Conservation (phyloP, 2,329 filamentous ascomycete genomes). For the Alternaria brassicicola region DNA sequence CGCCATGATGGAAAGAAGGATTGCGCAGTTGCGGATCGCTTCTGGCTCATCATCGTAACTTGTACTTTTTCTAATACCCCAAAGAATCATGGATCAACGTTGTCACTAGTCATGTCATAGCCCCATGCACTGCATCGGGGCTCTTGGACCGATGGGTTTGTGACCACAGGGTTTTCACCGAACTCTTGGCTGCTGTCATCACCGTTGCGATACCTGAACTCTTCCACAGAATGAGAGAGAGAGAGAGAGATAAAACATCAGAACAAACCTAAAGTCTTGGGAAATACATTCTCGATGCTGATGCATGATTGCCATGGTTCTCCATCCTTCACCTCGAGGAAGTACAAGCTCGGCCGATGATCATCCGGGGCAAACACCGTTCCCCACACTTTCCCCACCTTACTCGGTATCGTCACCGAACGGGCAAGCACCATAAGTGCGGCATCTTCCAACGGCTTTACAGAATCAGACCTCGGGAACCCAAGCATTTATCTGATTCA, state of each 20-base stretch:
- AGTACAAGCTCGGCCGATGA: slow-evolving; percentile 5
- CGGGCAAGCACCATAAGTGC: background rate
- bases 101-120: slow-evolving; percentile 1
- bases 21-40: background rate
- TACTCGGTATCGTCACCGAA: slow-evolving; percentile 20
- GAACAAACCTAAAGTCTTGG: background rate
- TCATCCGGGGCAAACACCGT: slow-evolving; percentile 21
- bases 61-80: background rate
- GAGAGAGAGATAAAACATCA: background rate
- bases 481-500: too few species aligned
- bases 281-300: background rate
- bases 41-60: background rate
- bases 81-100: background rate
- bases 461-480: background rate
- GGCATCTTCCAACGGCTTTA: background rate
- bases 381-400: slow-evolving; percentile 20
- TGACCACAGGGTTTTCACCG: background rate
- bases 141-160: background rate
- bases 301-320: background rate
- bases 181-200: background rate
- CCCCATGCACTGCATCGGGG: background rate
- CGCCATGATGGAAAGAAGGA: slow-evolving; percentile 1
- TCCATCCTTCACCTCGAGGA: background rate
- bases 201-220: background rate
- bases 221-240: too few species aligned